Evolutionary conservation across 2,329 filamentous ascomycete species (phyloP), one percentile per base, ranked within the genome.

Genomic region (Daldinia sp.): DNA sequence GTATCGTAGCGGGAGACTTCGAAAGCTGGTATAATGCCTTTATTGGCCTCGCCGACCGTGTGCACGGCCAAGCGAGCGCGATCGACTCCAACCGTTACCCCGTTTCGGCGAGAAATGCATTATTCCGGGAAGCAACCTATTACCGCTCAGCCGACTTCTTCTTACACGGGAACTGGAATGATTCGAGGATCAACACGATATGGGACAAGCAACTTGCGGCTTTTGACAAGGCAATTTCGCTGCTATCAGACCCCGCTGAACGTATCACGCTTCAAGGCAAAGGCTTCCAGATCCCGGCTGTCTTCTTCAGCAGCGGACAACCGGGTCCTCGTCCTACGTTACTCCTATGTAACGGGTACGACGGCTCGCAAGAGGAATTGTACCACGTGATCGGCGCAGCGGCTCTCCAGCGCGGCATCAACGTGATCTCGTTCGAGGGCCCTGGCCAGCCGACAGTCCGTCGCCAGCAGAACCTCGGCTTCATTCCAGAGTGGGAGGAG

Each of bases 111-210:
- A 73, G 78, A 20, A 76, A 80, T 51, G 73, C 73, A 9, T 74
- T 73, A 41, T 81, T 82, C 70, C 73, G 73, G 6, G 79, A 77
- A 1, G 67, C 80, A 6, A 75, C 65, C n/a, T 82, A 82, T 71
- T 81, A 76, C 68, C 78, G 79, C 44, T 64, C 68, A 1, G 78
- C 80, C 30, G 79, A 80, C 67, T 80, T 80, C 73, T 82, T 73
- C 73, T 71, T 81, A 9, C 78, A 81, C 64, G 76, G 75, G 7
- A 79, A 82, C 64, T 71, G 64, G 71, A 74, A 62, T 35, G 77
- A 82, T 54, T 77, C 79, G 0, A 74, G 76, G 6, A 78, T 81
- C 62, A 64, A 74, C 20, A 61, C 51, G 2, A 60, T 79, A 3
- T 81, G 78, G 77, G 69, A 63, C 3, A 64, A 77, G 55, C 77